Conservation (phyloP, 2,329 filamentous ascomycete species). For the Arachnopeziza araneosa region DNA sequence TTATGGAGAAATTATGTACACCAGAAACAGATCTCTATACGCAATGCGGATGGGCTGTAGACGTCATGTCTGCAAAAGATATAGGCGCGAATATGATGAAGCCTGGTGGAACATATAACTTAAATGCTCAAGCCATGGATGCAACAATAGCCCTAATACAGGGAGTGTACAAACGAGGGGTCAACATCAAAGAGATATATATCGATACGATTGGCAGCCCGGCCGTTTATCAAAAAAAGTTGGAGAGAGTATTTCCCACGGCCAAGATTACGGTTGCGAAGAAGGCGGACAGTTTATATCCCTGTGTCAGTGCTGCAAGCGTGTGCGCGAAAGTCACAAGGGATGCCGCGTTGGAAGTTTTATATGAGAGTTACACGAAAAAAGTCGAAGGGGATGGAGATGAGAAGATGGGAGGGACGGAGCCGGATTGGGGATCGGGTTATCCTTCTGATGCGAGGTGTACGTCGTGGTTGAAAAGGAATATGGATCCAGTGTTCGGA, state of each 20-base stretch:
- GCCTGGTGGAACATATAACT: slow-evolving; percentile 61
- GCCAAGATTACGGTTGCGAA: slow-evolving; percentile 71
- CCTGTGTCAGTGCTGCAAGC: slow-evolving; percentile 87
- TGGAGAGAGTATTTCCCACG: slow-evolving; percentile 79
- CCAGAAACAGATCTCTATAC: slow-evolving; percentile 50
- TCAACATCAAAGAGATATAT: slow-evolving; percentile 84
- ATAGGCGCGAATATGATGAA: slow-evolving; percentile 33
- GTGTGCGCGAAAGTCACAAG: slow-evolving; percentile 95
- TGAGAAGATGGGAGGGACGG: slow-evolving; percentile 17
- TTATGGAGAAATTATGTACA: slow-evolving; percentile 68
- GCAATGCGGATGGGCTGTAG: slow-evolving; percentile 78
- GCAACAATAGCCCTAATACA: slow-evolving; percentile 79
- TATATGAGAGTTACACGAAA: slow-evolving; percentile 45
- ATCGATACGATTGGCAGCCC: slow-evolving; percentile 92
- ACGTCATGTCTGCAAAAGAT: slow-evolving; percentile 65
- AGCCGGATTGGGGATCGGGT: slow-evolving; percentile 73
- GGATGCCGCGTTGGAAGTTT: slow-evolving; percentile 78
- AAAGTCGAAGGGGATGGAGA: slow-evolving; percentile 25
- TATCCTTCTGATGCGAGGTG: slow-evolving; percentile 87
- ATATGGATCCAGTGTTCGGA: slow-evolving; percentile 91
- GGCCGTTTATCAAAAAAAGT: slow-evolving; percentile 72
- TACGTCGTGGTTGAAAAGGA: slow-evolving; percentile 71
- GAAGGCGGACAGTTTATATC: slow-evolving; percentile 90
- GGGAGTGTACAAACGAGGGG: slow-evolving; percentile 67
- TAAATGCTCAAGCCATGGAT: slow-evolving; percentile 94